A percentile compares a stretch with the other conserved stretches of the same genome.
phyloP scores from a whole-genome alignment of 257 asterid species.

The Solanum virginianum region DNA sequence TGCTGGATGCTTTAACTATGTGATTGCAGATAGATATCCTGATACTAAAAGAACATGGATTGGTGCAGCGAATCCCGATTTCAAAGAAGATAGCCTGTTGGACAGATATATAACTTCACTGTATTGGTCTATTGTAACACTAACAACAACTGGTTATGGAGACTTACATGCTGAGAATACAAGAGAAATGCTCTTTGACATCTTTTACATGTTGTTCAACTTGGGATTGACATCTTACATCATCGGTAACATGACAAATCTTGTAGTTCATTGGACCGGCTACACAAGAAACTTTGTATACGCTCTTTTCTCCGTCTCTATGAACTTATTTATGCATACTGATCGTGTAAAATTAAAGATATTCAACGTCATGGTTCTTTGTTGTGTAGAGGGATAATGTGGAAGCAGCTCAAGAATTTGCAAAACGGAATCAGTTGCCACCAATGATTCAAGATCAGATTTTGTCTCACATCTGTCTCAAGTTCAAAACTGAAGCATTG shows the following conservation, averaged over 20 bases:
- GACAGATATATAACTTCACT: conserved; percentile 42
- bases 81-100: conserved; percentile 30
- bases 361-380: background rate
- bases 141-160: conserved; percentile 60
- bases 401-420: conserved; percentile 62
- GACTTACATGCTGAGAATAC: conserved; percentile 50
- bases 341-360: background rate
- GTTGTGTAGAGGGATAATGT: conserved; percentile 55
- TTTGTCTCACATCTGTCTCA: conserved; percentile 64
- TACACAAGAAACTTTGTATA: conserved; percentile 42
- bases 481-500: conserved; percentile 74
- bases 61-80: conserved; percentile 37
- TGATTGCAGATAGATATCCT: conserved; percentile 35
- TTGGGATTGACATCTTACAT: conserved; percentile 52
- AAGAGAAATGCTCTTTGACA: conserved; percentile 45
- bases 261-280: conserved; percentile 46
- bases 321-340: background rate
- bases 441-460: conserved; percentile 48
- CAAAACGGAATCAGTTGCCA: conserved; percentile 66
- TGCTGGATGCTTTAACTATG: conserved; percentile 46
- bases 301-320: background rate
- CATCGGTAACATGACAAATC: conserved; percentile 61
- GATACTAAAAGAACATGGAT: conserved; percentile 40
- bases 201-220: conserved; percentile 50
- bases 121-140: conserved; percentile 54